Conservation (phyloP, 805 yeast genomes). For the Candida tibetensis region DNA sequence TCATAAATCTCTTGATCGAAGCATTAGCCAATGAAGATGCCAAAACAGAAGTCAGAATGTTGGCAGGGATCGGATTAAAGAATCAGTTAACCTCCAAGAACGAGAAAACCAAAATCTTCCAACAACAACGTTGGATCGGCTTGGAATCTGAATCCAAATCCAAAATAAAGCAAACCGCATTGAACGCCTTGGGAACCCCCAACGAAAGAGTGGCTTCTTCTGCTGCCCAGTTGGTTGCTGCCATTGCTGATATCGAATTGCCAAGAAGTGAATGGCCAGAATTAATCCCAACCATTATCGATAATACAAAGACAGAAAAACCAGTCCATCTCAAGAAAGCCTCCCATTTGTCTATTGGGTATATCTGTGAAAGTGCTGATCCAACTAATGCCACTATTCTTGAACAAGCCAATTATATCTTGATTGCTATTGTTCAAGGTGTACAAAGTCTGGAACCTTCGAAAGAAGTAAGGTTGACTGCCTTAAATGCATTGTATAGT, state of each 20-base stretch:
- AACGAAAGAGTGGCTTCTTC: slow-evolving; percentile 80
- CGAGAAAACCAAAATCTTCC: slow-evolving; percentile 50
- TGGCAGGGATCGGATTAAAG: slow-evolving; percentile 85
- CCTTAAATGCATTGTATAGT: slow-evolving; percentile 86
- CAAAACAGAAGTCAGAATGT: slow-evolving; percentile 79
- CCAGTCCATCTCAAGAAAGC: slow-evolving; percentile 82
- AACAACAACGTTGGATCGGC: slow-evolving; percentile 71
- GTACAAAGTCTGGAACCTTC: slow-evolving; percentile 82
- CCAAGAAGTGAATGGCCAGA: slow-evolving; percentile 89
- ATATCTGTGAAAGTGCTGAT: slow-evolving; percentile 93
- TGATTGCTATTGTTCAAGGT: slow-evolving; percentile 96
- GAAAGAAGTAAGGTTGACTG: slow-evolving; percentile 76
- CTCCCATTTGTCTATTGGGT: slow-evolving; percentile 85
- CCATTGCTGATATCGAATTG: slow-evolving; percentile 93
- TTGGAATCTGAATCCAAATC: slow-evolving; percentile 54
- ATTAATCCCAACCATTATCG: slow-evolving; percentile 77
- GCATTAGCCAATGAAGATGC: slow-evolving; percentile 65
- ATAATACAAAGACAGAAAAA: slow-evolving; percentile 76
- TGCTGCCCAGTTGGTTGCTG: slow-evolving; percentile 92
- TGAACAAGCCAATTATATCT: slow-evolving; percentile 84
- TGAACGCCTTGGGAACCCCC: slow-evolving; percentile 61
- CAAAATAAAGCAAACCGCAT: slow-evolving; percentile 58
- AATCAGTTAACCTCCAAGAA: slow-evolving; percentile 87
- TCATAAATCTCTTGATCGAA: slow-evolving; percentile 64
- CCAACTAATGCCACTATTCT: slow-evolving; percentile 74